Evolutionary conservation across 2,329 filamentous ascomycete species (phyloP), one percentile per base, ranked within the genome.

Genomic region (Fusarium sp.): DNA sequence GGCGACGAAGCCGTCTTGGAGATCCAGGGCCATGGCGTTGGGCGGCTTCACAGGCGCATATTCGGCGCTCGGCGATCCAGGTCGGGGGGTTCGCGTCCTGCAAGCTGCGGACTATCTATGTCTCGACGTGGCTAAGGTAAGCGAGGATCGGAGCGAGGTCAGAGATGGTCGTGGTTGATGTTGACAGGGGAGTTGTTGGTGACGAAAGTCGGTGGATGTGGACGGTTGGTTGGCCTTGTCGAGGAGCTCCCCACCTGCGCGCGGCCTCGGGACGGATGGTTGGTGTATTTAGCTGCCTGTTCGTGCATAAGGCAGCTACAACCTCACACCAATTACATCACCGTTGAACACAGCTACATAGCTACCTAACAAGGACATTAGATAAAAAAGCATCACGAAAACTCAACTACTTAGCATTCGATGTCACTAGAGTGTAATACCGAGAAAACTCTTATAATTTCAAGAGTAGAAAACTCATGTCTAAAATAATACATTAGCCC

Each of bases 1-100:
- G 80, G 92, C 90, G 81, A 91, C 90, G 86, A 95, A 95, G 87
- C 93, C 93, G 85, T 90, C 91, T 68, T 76, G 79, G 64, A 79
- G 76, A 78, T 83, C 80, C 75, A 84, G 79, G 65, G 82, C 81
- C 83, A 84, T 84, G 71, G 65, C 74, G 69, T 72, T 57, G 48
- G 27, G 58, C 45, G 62, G 62, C 67, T 68, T 75, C 66, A 78
- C 67, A 71, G 60, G 64, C 65, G 66, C 77, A 79, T 79, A 60
- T 77, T 79, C 73, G 71, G 56, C 39, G 35, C 35, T 62, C 43
- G 25, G 64, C 41, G 54, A 61, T 56, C 11, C 61, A 27, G 56
- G 34, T 37, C 32, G 23, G 34, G 37, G n/a, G 23, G 25, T 11
- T 64, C 56, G 66, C 43, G 72, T 68, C 67, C 58, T 54, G 20